Percentiles rank a stretch among this genome's conserved stretches.
Conservation (phyloP, 257 asterid genomes). For the Catharanthus roseus region DNA sequence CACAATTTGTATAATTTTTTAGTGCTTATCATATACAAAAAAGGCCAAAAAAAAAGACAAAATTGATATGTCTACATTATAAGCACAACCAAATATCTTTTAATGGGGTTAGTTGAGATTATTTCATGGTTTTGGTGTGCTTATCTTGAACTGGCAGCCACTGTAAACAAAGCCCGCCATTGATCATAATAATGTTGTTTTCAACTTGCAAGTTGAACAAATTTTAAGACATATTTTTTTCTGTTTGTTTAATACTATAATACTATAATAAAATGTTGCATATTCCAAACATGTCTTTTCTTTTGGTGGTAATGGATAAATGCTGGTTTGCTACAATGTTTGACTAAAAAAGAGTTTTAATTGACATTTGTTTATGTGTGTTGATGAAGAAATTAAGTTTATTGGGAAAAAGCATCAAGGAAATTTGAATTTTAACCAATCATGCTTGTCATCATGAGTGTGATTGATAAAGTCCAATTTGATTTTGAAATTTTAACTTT, state of each 20-base stretch:
- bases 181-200: no score
- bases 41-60: neutral
- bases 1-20: neutral
- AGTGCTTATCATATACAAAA: neutral
- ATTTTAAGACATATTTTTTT: neutral
- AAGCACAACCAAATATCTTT: constrained; percentile 36
- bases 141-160: constrained; percentile 34
- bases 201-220: constrained; percentile 4
- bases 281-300: neutral
- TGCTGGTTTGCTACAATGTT: neutral
- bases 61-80: neutral
- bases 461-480: no score
- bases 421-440: no score
- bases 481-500: no score
- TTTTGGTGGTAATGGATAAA: constrained; percentile 7
- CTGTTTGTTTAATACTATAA: neutral
- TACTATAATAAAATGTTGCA: neutral
- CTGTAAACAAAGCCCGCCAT: constrained; percentile 2
- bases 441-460: no score
- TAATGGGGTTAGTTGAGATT: no score
- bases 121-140: constrained; percentile 3
- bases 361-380: no score
- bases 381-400: no score
- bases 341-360: neutral
- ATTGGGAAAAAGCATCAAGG: no score